Percentiles rank a stretch among this genome's conserved stretches.
Conservation (phyloP, 129 eudicot genomes). For the Erigeron canadensis region DNA sequence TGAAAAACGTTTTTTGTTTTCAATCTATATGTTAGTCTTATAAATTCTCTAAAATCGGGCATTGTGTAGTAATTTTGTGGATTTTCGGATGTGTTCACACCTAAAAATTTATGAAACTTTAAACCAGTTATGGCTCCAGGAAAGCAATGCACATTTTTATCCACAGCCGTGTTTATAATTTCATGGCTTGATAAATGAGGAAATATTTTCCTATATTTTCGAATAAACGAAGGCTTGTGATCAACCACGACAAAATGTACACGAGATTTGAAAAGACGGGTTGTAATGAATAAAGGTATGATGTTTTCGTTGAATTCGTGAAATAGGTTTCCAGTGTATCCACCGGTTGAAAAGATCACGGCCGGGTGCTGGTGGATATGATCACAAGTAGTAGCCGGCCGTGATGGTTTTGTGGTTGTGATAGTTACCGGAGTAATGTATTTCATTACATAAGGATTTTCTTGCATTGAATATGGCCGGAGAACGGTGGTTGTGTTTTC, state of each 20-base stretch:
- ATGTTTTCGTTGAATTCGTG: constrained; percentile 67
- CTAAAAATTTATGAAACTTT: constrained; percentile 42
- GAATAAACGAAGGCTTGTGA: constrained; percentile 36
- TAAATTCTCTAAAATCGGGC: constrained; percentile 48
- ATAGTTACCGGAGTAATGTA: constrained; percentile 40
- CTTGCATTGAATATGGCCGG: constrained; percentile 47
- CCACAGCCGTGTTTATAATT: constrained; percentile 37
- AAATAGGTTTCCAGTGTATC: constrained; percentile 61
- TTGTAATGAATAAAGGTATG: constrained; percentile 55
- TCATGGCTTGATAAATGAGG: constrained; percentile 37
- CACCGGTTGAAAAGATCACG: constrained; percentile 56
- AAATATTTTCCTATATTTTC: constrained; percentile 41
- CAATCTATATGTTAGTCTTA: constrained; percentile 41
- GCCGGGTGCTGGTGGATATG: constrained; percentile 54
- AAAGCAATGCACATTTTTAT: constrained; percentile 48
- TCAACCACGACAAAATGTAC: constrained; percentile 50
- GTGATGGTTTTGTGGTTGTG: constrained; percentile 19
- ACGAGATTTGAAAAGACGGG: constrained; percentile 43
- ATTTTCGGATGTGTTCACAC: constrained; percentile 36
- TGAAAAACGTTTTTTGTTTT: constrained; percentile 22
- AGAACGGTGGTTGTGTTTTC: constrained; percentile 19
- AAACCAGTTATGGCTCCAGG: constrained; percentile 51
- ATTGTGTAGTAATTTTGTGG: constrained; percentile 45
- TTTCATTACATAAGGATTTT: constrained; percentile 38
- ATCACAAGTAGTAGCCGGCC: constrained; percentile 35